Percentiles rank a stretch among this genome's conserved stretches.
phyloP scores from a whole-genome alignment of 2,329 filamentous ascomycete species.

The Annulohypoxylon truncatum region DNA sequence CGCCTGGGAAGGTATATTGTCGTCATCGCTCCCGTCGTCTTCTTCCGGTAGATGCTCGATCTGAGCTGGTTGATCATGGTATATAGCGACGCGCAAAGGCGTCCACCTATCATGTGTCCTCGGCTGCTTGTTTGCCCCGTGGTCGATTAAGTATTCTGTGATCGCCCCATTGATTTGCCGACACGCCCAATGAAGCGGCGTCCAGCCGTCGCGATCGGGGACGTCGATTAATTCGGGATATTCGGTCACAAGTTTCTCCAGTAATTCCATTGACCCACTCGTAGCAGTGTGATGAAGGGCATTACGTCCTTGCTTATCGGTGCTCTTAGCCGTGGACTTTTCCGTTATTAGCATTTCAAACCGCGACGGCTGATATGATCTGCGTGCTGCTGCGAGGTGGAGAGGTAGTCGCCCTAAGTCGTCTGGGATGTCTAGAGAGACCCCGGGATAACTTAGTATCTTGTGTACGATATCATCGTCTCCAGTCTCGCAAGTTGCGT shows the following conservation, averaged over 20 bases:
- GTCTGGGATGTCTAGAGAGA: constrained; percentile 13
- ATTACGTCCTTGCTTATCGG: constrained; percentile 26
- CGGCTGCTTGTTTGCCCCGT: constrained; percentile 8
- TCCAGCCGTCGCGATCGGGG: constrained; percentile 22
- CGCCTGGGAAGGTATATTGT: constrained; percentile 8
- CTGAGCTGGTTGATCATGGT: background rate
- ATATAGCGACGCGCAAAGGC: constrained; percentile 10
- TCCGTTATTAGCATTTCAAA: constrained; percentile 2
- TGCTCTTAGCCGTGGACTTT: constrained; percentile 11
- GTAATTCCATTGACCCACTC: background rate
- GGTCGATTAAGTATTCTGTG: background rate
- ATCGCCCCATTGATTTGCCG: background rate
- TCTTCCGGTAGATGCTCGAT: constrained; percentile 7
- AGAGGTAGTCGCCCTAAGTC: constrained; percentile 13
- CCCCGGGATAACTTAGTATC: constrained; percentile 5
- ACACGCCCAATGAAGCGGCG: constrained; percentile 21
- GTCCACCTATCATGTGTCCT: constrained; percentile 20
- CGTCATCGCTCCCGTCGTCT: constrained; percentile 3
- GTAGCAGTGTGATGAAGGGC: constrained; percentile 9
- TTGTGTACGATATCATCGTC: constrained; percentile 1
- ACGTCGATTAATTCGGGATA: constrained; percentile 16
- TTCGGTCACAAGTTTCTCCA: constrained; percentile 6
- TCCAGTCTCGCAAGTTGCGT: background rate
- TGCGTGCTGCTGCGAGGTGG: constrained; percentile 7
- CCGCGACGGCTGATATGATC: background rate